These are phyloP conservation scores for Didymosphaeria variabile DNA, from an alignment of 2,329 filamentous ascomycete species.

Conservation along the genomic window DNA sequence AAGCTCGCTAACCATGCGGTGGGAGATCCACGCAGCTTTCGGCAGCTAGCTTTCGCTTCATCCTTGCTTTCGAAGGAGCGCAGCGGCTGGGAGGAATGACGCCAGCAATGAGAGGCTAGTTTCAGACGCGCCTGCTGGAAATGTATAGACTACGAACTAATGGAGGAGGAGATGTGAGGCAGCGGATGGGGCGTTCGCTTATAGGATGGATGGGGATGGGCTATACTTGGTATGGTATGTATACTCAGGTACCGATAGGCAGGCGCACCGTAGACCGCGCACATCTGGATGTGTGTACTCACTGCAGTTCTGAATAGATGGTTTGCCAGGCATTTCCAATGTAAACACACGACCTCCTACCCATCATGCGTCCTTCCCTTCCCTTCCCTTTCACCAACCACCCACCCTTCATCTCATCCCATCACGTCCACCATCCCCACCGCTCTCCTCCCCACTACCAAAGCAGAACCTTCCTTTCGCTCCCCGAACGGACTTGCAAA, in stretches of 20 bases:
- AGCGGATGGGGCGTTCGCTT: background rate
- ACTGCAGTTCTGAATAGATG: too few species aligned
- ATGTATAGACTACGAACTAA: too few species aligned
- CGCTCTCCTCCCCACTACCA: background rate
- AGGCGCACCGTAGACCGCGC: too few species aligned
- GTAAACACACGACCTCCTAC: background rate
- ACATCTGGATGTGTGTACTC: too few species aligned
- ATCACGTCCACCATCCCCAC: too few species aligned
- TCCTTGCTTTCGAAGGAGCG: background rate
- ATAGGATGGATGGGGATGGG: too few species aligned
- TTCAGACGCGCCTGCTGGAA: background rate
- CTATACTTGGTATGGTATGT: background rate
- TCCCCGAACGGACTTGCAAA: conserved; percentile 15
- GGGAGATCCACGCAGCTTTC: conserved; percentile 3
- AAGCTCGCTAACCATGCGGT: conserved; percentile 2
- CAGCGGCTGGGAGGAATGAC: background rate
- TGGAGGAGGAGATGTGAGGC: too few species aligned
- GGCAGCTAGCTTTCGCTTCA: conserved; percentile 6
- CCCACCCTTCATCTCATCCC: too few species aligned
- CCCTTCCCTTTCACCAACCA: background rate
- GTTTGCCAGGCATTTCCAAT: too few species aligned
- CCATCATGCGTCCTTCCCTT: background rate
- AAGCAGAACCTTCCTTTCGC: conserved; percentile 1
- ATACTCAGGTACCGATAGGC: background rate
- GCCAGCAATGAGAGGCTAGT: background rate